Conservation (phyloP, 805 yeast genomes). For the Candida gorgasii region DNA sequence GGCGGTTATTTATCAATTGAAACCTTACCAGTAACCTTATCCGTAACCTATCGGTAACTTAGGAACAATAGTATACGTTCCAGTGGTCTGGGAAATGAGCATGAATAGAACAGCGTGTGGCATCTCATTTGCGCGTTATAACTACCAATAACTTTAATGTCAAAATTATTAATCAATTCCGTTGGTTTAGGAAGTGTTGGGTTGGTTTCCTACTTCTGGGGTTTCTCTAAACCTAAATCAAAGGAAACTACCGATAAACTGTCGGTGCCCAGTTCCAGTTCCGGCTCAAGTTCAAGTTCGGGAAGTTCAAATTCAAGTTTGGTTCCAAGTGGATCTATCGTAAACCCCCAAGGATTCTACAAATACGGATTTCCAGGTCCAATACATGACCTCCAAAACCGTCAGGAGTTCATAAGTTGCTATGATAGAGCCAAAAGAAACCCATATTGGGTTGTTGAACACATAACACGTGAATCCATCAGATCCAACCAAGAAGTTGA, state of each 20-base stretch:
- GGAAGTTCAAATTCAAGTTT: too few species aligned
- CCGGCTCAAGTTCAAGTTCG: constrained; percentile 11
- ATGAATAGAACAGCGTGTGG: too few species aligned
- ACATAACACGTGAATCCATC: constrained; percentile 74
- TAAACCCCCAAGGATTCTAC: constrained; percentile 80
- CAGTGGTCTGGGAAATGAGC: too few species aligned
- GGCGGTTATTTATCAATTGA: too few species aligned
- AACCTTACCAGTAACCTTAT: too few species aligned
- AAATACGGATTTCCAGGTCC: constrained; percentile 97
- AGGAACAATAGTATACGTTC: too few species aligned
- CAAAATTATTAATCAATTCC: constrained; percentile 25
- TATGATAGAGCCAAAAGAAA: constrained; percentile 82
- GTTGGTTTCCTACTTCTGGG: constrained; percentile 42
- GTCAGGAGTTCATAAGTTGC: constrained; percentile 80
- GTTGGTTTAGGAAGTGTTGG: constrained; percentile 41
- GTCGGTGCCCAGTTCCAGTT: constrained; percentile 5
- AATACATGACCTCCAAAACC: constrained; percentile 72
- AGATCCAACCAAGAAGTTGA: constrained; percentile 56
- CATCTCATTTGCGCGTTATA: background rate
- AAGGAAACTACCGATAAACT: background rate
- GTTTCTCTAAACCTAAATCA: constrained; percentile 13
- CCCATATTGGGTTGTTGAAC: constrained; percentile 91
- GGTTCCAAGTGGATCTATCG: constrained; percentile 30
- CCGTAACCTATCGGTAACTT: too few species aligned
- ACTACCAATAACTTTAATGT: constrained; percentile 18